These are phyloP conservation scores for Cyberlindnera galapagoensis DNA, from an alignment of 805 yeast species.

Conservation along the genomic window DNA sequence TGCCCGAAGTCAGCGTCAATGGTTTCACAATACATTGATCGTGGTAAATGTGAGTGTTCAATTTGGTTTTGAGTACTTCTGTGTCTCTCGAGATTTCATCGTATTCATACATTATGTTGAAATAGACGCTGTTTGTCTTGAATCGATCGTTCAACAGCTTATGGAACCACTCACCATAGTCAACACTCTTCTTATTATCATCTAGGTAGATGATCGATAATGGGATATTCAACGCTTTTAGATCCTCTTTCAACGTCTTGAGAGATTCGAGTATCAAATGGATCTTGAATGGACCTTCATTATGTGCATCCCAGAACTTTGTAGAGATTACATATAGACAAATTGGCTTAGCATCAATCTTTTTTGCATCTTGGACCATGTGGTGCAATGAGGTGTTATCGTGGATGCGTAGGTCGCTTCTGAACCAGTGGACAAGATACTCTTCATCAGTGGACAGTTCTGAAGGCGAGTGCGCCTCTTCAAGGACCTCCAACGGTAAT, in stretches of 20 bases:
- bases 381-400: conserved; percentile 38
- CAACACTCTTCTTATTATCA: conserved; percentile 5
- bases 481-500: conserved; percentile 9
- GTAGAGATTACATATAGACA: conserved; percentile 36
- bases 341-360: conserved; percentile 29
- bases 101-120: conserved; percentile 29
- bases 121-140: conserved; percentile 17
- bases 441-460: conserved; percentile 4
- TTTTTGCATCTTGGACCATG: conserved; percentile 29
- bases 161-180: conserved; percentile 21
- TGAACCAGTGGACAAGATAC: conserved; percentile 38
- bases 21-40: conserved; percentile 40
- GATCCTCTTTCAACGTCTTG: conserved; percentile 24
- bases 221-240: conserved; percentile 32
- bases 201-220: conserved; percentile 23
- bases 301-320: conserved; percentile 36
- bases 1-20: conserved; percentile 32
- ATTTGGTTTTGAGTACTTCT: conserved; percentile 11
- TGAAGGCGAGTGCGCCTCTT: conserved; percentile 1
- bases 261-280: conserved; percentile 33
- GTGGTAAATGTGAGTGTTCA: conserved; percentile 25
- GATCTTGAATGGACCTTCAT: conserved; percentile 36
- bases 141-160: conserved; percentile 9
- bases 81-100: conserved; percentile 31
- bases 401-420: conserved; percentile 37